Evolutionary conservation across 176 grass and related monocot species (phyloP).

Genomic region (Avena insularis): DNA sequence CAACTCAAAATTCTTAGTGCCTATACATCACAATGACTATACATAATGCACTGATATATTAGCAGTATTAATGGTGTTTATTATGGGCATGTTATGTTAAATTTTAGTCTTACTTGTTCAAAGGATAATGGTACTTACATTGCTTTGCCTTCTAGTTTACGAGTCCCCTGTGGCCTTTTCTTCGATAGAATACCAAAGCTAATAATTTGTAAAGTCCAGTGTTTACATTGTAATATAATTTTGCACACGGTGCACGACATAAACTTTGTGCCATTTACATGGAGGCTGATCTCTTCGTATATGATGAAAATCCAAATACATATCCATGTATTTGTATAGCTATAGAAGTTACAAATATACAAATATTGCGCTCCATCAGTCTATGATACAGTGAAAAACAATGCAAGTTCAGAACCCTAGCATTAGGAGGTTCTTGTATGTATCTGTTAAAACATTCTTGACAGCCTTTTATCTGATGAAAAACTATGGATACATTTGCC

Average conservation of each 20-base stretch:
- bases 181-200: background rate
- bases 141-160: constrained; percentile 15
- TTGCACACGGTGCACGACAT: background rate
- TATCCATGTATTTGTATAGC: background rate
- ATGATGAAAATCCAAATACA: background rate
- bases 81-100: constrained; percentile 24
- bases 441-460: background rate
- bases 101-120: background rate
- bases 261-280: constrained; percentile 21
- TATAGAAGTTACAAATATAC: background rate
- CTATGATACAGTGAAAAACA: constrained; percentile 25
- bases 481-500: constrained; percentile 3
- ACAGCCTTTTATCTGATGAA: constrained; percentile 18
- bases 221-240: background rate
- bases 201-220: background rate
- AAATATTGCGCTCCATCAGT: background rate
- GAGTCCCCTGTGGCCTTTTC: constrained; percentile 6
- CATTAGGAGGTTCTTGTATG: background rate
- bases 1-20: background rate
- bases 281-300: constrained; percentile 13
- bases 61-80: background rate
- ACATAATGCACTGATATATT: background rate
- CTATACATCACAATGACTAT: background rate
- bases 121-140: background rate
- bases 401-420: constrained; percentile 12